Percentiles rank a stretch among this genome's conserved stretches.
Conservation (phyloP, 352 stramenopile species). For the Pythium utonaiense region DNA sequence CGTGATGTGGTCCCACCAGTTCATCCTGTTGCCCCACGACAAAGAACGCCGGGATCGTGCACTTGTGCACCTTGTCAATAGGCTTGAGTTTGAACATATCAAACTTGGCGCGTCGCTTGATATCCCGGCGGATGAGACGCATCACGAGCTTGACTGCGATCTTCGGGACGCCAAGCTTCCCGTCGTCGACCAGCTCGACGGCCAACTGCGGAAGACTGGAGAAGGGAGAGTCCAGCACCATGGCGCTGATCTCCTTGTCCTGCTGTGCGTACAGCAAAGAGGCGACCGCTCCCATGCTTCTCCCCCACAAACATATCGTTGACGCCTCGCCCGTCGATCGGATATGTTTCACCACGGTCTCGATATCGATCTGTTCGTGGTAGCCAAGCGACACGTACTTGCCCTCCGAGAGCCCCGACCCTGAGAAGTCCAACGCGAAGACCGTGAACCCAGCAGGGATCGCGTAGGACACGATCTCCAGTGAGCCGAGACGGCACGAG, state of each 20-base stretch:
- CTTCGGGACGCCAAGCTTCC: conserved; percentile 77
- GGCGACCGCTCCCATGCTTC: conserved; percentile 79
- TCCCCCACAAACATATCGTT: conserved; percentile 71
- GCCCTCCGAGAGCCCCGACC: conserved; percentile 67
- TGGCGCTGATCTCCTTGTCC: conserved; percentile 59
- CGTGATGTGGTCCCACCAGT: conserved; percentile 71
- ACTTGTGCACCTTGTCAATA: conserved; percentile 66
- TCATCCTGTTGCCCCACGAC: conserved; percentile 74
- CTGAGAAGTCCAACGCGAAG: conserved; percentile 78
- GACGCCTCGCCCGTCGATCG: conserved; percentile 42
- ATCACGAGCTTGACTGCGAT: conserved; percentile 83
- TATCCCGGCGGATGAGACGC: conserved; percentile 71
- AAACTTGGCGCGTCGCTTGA: conserved; percentile 80
- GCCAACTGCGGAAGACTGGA: conserved; percentile 69
- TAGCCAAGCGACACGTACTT: conserved; percentile 84
- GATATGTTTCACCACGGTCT: conserved; percentile 66
- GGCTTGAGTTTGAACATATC: conserved; percentile 88
- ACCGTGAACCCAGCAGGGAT: conserved; percentile 76
- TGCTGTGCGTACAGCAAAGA: conserved; percentile 61
- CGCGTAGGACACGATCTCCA: conserved; percentile 78
- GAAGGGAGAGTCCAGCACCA: conserved; percentile 84
- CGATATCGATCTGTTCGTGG: conserved; percentile 74
- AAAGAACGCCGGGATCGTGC: conserved; percentile 70
- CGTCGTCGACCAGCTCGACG: conserved; percentile 74
- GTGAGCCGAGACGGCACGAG: conserved; percentile 62